Evolutionary conservation across 2,329 filamentous ascomycete species (phyloP), one percentile per base, ranked within the genome.

Genomic region (Pseudovirgaria hyperparasitica): DNA sequence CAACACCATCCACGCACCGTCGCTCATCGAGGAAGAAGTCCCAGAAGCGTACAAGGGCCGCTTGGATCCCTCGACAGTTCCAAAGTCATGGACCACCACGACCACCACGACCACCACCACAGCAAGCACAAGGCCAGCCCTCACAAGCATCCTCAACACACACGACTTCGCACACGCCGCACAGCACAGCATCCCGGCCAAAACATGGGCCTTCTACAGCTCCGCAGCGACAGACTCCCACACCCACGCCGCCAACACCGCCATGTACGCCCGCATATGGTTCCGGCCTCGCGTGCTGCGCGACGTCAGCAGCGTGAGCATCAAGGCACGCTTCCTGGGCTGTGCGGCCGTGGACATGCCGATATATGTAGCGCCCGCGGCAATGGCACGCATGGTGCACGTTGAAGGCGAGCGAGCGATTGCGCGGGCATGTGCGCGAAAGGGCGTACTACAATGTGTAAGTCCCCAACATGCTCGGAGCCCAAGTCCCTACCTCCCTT

Each of bases 1-100:
- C 63, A 23, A 55, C 51, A 27, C 60, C 55, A 29, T 76, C 67
- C 52, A 60, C 58, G 54, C 62, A 4, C 60, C 62, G 3, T 56
- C 56, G 23, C 57, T 69, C 13, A 43, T 54, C 33, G 46, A 52
- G 35, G 52, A 52, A 37, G 48, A n/a, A n/a, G n/a, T 15, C 55
- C 60, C 36, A 57, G 67, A 17, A 67, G 72, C 44, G 50, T 17
- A 41, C 41, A n/a, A 49, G n/a, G n/a, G n/a, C n/a, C n/a, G n/a
- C n/a, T n/a, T n/a, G n/a, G n/a, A n/a, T n/a, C 56, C 17, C 46
- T 70, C 27, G 50, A 60, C 23, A 40, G 55, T 16, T 55, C 51
- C 9, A 54, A 58, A 32, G 45, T 54, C 24, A 46, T 55, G 30
- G 52, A 30, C 51, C 48, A 36, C 45, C 49, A 25, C 25, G 40